Evolutionary conservation across 306 rosid species (phyloP).

Genomic region (Sesbania bispinosa): DNA sequence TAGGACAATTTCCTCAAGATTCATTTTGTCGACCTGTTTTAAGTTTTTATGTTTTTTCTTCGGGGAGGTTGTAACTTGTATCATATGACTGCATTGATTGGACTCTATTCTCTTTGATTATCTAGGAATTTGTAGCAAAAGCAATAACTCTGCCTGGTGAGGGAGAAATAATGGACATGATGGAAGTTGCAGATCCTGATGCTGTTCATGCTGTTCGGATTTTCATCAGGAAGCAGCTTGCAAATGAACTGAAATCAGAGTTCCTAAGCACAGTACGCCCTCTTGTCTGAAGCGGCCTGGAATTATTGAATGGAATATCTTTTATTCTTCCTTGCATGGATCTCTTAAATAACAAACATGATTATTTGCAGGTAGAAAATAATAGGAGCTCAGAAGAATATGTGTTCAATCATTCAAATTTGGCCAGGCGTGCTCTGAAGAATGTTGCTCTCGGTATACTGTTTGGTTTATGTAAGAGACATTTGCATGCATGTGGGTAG

Average conservation of each 20-base stretch:
- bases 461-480: conserved; percentile 1
- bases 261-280: conserved; percentile 59
- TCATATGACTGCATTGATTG: conserved; percentile 15
- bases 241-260: conserved; percentile 70
- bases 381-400: conserved; percentile 74
- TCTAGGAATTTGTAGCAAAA: conserved; percentile 89
- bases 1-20: background rate
- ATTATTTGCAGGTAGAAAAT: conserved; percentile 55
- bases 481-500: conserved; percentile 18
- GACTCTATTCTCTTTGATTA: conserved; percentile 12
- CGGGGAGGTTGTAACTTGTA: background rate
- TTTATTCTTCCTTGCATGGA: conserved; percentile 7
- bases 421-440: conserved; percentile 96
- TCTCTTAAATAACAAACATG: background rate
- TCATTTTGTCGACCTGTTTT: background rate
- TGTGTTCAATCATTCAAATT: conserved; percentile 61
- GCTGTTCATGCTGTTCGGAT: conserved; percentile 86
- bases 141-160: conserved; percentile 97
- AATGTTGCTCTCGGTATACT: conserved; percentile 76
- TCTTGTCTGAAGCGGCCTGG: conserved; percentile 23
- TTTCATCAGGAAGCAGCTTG: conserved; percentile 88
- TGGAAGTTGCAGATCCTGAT: conserved; percentile 97
- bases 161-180: conserved; percentile 98
- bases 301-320: conserved; percentile 15
- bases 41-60: background rate